Evolutionary conservation across 2,329 filamentous ascomycete genomes (phyloP), one percentile per base, ranked within the genome.

Genomic region (Neofusicoccum laricinum): DNA sequence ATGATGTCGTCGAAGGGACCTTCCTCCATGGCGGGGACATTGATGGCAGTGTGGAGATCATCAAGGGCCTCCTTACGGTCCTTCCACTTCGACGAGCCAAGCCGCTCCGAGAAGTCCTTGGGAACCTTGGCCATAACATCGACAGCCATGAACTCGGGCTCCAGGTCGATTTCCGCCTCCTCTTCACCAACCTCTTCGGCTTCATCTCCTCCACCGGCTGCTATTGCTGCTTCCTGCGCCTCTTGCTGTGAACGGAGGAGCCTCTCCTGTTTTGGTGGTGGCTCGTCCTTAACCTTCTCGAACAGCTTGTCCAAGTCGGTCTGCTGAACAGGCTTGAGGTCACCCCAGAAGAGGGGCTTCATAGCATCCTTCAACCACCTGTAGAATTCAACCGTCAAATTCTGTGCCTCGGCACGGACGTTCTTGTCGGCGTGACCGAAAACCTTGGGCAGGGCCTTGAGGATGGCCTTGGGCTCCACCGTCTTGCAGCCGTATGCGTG

Each of bases 401-500:
- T 93, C 51, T 95, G 95, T 32, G 93, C 93, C 76, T 97, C 95
- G 3, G 93, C 93, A 77, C 95, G 90, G 15, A 99, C 92, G 75
- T 98, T 98, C 79, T 99, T 99, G 83, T 99, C 95, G 36, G 95
- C 94, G 75, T 98, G 95, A 19, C 92, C 92, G 74, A 97, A 99
- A 1, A 89, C 90, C 74, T 97, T 96, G 2, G 95, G 93, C 2
- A 99, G 82, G 11, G 86, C 81, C 75, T 98, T 98, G 66, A 98
- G 85, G 19, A 96, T 88, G 1, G 92, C 90, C 75, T 99, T 97
- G 3, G 96, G 92, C 73, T 99, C 95, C 57, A 95, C 89, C 17
- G 92, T 88, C 78, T 97, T 97, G 81, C 93, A 96, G 64, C 96
- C 95, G 76, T 93, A 99, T 73, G 92, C 95, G 77, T 97, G 93